Evolutionary conservation across 345 rosid genomes (phyloP).

Genomic region (Brassica rapa): DNA sequence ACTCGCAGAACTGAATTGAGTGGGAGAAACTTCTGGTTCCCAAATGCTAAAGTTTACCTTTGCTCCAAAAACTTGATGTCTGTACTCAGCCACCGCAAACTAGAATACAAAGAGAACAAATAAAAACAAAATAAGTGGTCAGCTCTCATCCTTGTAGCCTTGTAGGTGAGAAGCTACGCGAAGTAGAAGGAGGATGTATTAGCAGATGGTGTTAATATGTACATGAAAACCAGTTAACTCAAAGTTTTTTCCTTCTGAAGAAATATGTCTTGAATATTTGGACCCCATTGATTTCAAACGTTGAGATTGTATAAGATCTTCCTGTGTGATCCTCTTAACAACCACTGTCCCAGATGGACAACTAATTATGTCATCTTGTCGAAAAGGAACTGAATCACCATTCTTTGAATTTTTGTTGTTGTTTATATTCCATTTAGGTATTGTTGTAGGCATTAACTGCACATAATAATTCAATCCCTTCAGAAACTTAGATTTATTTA

Average conservation of each 20-base stretch:
- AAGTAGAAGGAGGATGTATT: not conserved
- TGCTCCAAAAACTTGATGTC: not conserved
- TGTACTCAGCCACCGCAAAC: constrained; percentile 13
- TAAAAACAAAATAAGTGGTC: not conserved
- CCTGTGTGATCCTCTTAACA: constrained; percentile 16
- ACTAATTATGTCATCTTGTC: not conserved
- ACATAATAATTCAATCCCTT: not conserved
- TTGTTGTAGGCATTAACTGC: constrained; percentile 27
- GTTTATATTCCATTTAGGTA: constrained; percentile 14
- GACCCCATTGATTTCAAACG: constrained; percentile 14
- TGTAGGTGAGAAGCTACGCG: not conserved
- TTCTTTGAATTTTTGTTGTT: constrained; percentile 14
- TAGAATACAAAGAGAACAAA: not conserved
- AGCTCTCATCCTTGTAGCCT: not conserved
- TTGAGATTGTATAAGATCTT: constrained; percentile 19
- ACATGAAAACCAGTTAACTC: constrained; percentile 28
- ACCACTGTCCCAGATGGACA: constrained; percentile 30
- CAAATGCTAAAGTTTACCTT: constrained; percentile 18
- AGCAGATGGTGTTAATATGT: not conserved
- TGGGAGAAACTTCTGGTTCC: constrained; percentile 17
- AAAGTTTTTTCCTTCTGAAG: not conserved
- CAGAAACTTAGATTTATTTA: not conserved
- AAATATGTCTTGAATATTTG: not conserved
- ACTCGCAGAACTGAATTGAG: constrained; percentile 20
- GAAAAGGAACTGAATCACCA: not conserved